These are phyloP conservation scores for Clitoria ternatea DNA, from an alignment of 306 rosid genomes.

Conservation along the genomic window DNA sequence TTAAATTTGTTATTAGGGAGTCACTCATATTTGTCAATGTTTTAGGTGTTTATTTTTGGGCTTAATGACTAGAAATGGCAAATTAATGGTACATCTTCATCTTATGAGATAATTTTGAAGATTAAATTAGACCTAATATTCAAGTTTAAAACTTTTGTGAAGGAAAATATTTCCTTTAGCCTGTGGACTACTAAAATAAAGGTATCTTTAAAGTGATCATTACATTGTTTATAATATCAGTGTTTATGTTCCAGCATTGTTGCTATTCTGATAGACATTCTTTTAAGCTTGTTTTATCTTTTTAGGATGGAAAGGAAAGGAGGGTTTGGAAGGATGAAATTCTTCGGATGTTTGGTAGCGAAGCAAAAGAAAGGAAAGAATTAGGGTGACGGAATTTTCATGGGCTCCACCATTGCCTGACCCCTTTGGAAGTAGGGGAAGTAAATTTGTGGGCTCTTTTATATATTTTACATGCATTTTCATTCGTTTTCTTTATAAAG, in stretches of 20 bases:
- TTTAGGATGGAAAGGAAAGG: background rate
- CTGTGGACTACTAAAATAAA: background rate
- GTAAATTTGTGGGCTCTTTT: background rate
- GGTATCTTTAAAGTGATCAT: background rate
- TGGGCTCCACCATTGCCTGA: background rate
- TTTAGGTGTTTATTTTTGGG: too few relatives aligned
- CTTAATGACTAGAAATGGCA: too few relatives aligned
- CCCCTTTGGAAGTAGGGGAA: background rate
- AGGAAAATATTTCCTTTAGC: background rate
- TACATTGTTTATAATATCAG: too few relatives aligned
- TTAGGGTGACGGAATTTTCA: background rate
- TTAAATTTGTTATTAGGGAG: too few relatives aligned
- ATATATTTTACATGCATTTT: background rate
- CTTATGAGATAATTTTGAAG: too few relatives aligned
- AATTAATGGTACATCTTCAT: too few relatives aligned
- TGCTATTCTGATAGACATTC: background rate
- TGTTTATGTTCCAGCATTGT: too few relatives aligned
- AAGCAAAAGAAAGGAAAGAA: background rate
- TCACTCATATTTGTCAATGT: too few relatives aligned
- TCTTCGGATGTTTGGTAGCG: background rate
- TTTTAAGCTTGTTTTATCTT: background rate
- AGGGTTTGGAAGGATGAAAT: background rate
- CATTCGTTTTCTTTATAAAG: background rate
- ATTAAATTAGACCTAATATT: too few relatives aligned
- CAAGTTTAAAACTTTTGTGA: too few relatives aligned